A percentile compares a stretch with the other conserved stretches of the same genome.
These are phyloP conservation scores for Candida lessepsii DNA, from an alignment of 805 yeast genomes.

Conservation along the genomic window DNA sequence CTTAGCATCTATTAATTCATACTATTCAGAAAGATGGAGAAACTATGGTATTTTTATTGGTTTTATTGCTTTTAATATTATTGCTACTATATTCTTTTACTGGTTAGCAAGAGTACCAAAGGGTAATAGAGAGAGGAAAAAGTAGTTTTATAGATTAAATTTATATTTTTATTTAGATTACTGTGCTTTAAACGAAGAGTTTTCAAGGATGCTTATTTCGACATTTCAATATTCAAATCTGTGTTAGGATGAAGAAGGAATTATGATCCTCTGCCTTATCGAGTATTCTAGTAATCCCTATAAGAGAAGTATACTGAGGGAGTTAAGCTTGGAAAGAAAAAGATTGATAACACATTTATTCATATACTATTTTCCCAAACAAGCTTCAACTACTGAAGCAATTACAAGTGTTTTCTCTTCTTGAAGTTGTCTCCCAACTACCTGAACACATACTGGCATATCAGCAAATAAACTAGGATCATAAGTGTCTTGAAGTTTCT, in stretches of 20 bases:
- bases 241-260: too few relatives aligned
- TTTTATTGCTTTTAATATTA: slow-evolving; percentile 34
- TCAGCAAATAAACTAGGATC: slow-evolving; percentile 24
- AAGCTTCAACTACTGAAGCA: slow-evolving; percentile 3
- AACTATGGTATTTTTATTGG: slow-evolving; percentile 54
- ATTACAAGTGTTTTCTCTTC: slow-evolving; percentile 49
- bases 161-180: too few relatives aligned
- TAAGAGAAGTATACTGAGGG: too few relatives aligned
- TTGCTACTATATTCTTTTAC: slow-evolving; percentile 37
- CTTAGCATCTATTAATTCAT: slow-evolving; percentile 46
- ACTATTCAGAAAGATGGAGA: slow-evolving; percentile 61
- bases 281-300: too few relatives aligned
- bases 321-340: not conserved
- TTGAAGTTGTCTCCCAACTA: slow-evolving; percentile 56
- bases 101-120: slow-evolving; percentile 77
- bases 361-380: not conserved
- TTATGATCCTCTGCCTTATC: too few relatives aligned
- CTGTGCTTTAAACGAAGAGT: too few relatives aligned
- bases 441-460: slow-evolving; percentile 64
- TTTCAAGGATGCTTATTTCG: too few relatives aligned
- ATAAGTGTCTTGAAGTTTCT: not conserved
- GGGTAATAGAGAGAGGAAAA: slow-evolving; percentile 42
- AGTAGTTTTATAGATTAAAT: slow-evolving; percentile 10
- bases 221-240: too few relatives aligned
- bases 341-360: not conserved